phyloP scores from a whole-genome alignment of 805 yeast genomes.

The Ogataea sp. region DNA sequence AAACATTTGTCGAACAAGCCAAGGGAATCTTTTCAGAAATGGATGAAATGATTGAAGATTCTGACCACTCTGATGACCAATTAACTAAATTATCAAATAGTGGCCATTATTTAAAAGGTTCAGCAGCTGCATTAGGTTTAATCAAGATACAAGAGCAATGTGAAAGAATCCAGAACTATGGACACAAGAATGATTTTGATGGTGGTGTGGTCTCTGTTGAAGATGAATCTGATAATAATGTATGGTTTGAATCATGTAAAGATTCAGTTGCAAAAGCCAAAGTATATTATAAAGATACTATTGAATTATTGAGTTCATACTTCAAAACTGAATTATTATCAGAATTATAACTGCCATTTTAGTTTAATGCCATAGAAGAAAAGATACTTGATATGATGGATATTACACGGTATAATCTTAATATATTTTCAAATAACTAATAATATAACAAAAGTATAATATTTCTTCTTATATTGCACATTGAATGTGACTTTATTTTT shows the following conservation, averaged over 20 bases:
- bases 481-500: no score
- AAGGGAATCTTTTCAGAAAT: slow-evolving; percentile 69
- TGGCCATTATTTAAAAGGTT: slow-evolving; percentile 93
- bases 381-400: no score
- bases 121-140: slow-evolving; percentile 90
- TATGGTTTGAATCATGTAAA: slow-evolving; percentile 34
- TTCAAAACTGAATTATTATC: slow-evolving; percentile 30
- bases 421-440: no score
- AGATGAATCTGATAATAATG: slow-evolving; percentile 23
- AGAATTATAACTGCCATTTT: background rate
- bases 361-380: no score
- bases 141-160: slow-evolving; percentile 77
- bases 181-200: slow-evolving; percentile 35
- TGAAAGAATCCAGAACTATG: slow-evolving; percentile 89
- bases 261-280: slow-evolving; percentile 48
- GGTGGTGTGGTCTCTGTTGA: slow-evolving; percentile 17
- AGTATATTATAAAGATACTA: slow-evolving; percentile 41
- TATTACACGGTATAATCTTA: no score
- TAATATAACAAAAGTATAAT: no score
- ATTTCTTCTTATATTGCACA: no score
- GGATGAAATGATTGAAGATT: slow-evolving; percentile 37
- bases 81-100: slow-evolving; percentile 57
- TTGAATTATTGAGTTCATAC: slow-evolving; percentile 42
- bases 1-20: slow-evolving; percentile 87
- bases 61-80: slow-evolving; percentile 28